Percentiles rank a stretch among this genome's conserved stretches.
Conservation (phyloP, 805 yeast species). For the Debaryomyces tyrocola region DNA sequence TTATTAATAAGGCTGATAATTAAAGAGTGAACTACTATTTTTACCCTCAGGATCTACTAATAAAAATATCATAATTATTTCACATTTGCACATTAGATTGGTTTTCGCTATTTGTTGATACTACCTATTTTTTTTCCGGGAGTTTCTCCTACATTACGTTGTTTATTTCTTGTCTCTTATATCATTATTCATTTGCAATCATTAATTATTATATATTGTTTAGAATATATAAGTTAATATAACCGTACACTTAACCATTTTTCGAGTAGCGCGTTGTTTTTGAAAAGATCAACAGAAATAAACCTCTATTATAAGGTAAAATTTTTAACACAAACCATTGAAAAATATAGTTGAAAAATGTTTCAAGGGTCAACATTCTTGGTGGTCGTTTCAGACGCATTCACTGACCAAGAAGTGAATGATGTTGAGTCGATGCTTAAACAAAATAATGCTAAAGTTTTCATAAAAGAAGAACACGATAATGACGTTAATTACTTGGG, state of each 20-base stretch:
- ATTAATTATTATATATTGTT: neutral
- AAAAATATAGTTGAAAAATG: constrained; percentile 8
- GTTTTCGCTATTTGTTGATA: neutral
- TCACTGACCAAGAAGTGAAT: constrained; percentile 12
- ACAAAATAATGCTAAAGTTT: constrained; percentile 20
- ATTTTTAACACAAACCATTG: no score
- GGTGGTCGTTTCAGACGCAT: constrained; percentile 17
- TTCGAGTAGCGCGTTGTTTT: constrained; percentile 2
- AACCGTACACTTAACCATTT: neutral
- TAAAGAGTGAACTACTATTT: neutral
- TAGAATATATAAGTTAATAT: neutral
- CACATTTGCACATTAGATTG: neutral
- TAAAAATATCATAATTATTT: neutral
- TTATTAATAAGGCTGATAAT: neutral
- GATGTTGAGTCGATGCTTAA: constrained; percentile 13
- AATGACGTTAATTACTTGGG: constrained; percentile 18
- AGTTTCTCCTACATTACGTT: neutral
- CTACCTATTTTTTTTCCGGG: neutral
- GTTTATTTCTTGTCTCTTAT: neutral
- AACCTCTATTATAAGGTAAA: neutral
- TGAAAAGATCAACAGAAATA: neutral
- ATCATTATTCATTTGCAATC: neutral
- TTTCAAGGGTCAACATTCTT: constrained; percentile 20
- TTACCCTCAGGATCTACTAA: neutral
- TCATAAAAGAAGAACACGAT: constrained; percentile 17